Percentiles rank a stretch among this genome's conserved stretches.
phyloP scores from a whole-genome alignment of 352 stramenopile species.

The Globisporangium iwayamae region DNA sequence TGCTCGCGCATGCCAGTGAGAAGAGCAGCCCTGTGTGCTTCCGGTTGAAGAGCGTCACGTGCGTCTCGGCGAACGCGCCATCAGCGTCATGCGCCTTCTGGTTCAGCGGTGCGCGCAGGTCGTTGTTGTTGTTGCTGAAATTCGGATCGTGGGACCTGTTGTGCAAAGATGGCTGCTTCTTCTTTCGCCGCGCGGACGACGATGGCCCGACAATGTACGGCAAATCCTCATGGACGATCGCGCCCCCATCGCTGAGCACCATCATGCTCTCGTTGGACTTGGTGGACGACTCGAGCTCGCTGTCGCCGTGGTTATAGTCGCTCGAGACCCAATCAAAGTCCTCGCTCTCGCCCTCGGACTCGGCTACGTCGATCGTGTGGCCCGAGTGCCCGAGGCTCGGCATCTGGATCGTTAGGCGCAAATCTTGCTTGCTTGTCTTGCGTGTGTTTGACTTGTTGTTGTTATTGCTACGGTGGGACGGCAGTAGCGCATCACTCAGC shows the following conservation, averaged over 20 bases:
- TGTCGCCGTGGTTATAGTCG: constrained; percentile 10
- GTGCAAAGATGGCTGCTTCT: constrained; percentile 11
- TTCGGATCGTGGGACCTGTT: neutral
- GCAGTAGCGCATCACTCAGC: constrained; percentile 2
- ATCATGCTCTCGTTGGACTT: constrained; percentile 6
- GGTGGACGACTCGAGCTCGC: constrained; percentile 12
- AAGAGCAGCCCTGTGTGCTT: constrained; percentile 32
- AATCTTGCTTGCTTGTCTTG: neutral
- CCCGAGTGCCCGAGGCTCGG: neutral
- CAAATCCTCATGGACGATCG: constrained; percentile 20
- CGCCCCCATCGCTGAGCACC: constrained; percentile 17
- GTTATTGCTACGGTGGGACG: constrained; percentile 2
- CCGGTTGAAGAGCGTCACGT: constrained; percentile 22
- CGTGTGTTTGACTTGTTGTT: neutral
- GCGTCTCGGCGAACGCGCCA: constrained; percentile 14
- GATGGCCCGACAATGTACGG: constrained; percentile 4
- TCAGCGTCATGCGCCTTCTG: constrained; percentile 17
- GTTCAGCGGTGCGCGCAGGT: constrained; percentile 34
- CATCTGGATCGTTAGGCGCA: constrained; percentile 4
- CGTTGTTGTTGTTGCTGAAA: constrained; percentile 15
- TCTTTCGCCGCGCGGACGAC: constrained; percentile 6
- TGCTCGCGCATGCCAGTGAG: constrained; percentile 33
- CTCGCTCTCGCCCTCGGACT: constrained; percentile 4
- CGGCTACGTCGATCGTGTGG: constrained; percentile 8
- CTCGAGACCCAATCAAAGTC: constrained; percentile 7